These are phyloP conservation scores for Magnolia kwangsiensis DNA, from an alignment of 164 flowering plant species.

Conservation along the genomic window DNA sequence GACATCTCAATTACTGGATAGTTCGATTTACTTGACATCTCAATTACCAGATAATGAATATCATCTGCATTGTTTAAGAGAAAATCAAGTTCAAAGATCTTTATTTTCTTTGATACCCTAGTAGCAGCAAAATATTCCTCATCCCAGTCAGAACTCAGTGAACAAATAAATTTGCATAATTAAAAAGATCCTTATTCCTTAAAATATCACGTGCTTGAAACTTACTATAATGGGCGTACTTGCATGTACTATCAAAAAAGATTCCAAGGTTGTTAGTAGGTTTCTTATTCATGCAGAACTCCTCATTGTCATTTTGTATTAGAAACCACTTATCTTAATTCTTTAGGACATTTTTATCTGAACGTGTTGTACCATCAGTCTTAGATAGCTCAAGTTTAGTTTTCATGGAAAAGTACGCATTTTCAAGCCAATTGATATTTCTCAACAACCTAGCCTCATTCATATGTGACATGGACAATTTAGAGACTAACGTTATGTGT, in stretches of 20 bases:
- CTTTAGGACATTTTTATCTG: slow-evolving; percentile 47
- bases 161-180: slow-evolving; percentile 84
- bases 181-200: slow-evolving; percentile 71
- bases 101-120: slow-evolving; percentile 95
- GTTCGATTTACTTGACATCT: slow-evolving; percentile 58
- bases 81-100: slow-evolving; percentile 70
- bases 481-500: slow-evolving; percentile 16
- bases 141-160: slow-evolving; percentile 91
- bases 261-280: slow-evolving; percentile 51
- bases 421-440: slow-evolving; percentile 72
- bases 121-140: slow-evolving; percentile 93
- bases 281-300: slow-evolving; percentile 2
- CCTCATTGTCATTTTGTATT: slow-evolving; percentile 22
- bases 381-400: slow-evolving; percentile 45
- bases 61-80: slow-evolving; percentile 72
- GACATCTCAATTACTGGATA: slow-evolving; percentile 59
- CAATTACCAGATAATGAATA: slow-evolving; percentile 82
- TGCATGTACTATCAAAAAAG: slow-evolving; percentile 89
- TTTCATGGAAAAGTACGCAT: slow-evolving; percentile 83
- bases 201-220: slow-evolving; percentile 69
- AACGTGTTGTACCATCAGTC: slow-evolving; percentile 26
- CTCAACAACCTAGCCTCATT: slow-evolving; percentile 43
- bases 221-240: slow-evolving; percentile 81
- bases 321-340: slow-evolving; percentile 31
- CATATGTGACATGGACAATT: slow-evolving; percentile 15